Percentiles rank a stretch among this genome's conserved stretches.
Conservation (phyloP, 2,329 filamentous ascomycete species). For the Chaetomiaceae sp. region DNA sequence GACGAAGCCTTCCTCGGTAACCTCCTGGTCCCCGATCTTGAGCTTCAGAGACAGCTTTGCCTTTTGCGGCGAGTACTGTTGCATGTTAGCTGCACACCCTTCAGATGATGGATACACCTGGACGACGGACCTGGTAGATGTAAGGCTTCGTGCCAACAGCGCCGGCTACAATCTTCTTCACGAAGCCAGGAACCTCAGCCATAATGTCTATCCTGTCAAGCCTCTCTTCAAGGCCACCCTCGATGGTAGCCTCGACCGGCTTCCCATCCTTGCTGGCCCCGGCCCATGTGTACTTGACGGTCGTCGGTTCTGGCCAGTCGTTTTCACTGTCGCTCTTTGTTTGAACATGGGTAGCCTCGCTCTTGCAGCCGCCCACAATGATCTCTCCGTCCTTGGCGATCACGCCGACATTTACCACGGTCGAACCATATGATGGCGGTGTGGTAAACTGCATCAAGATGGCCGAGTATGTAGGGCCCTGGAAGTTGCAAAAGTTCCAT, state of each 20-base stretch:
- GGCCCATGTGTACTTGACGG: slow-evolving; percentile 71
- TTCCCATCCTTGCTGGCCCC: slow-evolving; percentile 75
- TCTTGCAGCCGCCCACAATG: slow-evolving; percentile 63
- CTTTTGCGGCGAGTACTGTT: slow-evolving; percentile 63
- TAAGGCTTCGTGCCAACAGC: slow-evolving; percentile 93
- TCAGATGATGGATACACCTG: no score
- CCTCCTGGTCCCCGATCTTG: slow-evolving; percentile 76
- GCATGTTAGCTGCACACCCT: slow-evolving; percentile 29
- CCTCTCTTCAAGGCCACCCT: slow-evolving; percentile 63
- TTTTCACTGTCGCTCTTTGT: slow-evolving; percentile 69
- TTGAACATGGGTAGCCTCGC: slow-evolving; percentile 64
- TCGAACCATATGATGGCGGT: slow-evolving; percentile 85
- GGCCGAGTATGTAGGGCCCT: slow-evolving; percentile 80
- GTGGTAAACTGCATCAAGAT: slow-evolving; percentile 96
- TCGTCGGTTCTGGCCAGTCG: slow-evolving; percentile 83
- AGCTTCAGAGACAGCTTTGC: slow-evolving; percentile 70
- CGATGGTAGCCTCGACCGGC: slow-evolving; percentile 63
- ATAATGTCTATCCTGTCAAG: slow-evolving; percentile 90
- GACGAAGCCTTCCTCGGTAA: slow-evolving; percentile 70
- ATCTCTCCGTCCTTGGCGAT: slow-evolving; percentile 79
- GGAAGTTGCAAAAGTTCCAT: slow-evolving; percentile 94
- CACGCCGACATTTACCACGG: slow-evolving; percentile 75
- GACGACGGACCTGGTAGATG: slow-evolving; percentile 77
- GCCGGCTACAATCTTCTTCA: slow-evolving; percentile 87
- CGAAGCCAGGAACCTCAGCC: slow-evolving; percentile 90